Percentiles rank a stretch among this genome's conserved stretches.
These are phyloP conservation scores for Mrakia hoshinonis DNA, from an alignment of 768 basidiomycete genomes.

Conservation along the genomic window DNA sequence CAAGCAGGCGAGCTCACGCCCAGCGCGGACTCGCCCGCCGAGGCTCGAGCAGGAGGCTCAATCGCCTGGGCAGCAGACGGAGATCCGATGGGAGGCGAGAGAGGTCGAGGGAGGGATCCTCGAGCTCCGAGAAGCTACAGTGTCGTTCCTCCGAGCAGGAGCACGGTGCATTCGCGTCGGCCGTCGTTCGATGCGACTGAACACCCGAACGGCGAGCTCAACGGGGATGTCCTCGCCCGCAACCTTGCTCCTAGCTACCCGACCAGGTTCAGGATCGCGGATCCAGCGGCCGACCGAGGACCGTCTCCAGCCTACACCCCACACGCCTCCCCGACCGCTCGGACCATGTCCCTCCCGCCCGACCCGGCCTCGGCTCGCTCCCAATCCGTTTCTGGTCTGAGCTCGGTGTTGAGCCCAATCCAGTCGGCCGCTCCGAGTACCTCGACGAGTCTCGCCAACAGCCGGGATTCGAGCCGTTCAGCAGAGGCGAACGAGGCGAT, in stretches of 20 bases:
- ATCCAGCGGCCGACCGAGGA: conserved; percentile 29
- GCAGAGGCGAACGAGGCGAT: not conserved
- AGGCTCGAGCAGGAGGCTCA: not conserved
- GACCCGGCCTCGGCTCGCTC: not conserved
- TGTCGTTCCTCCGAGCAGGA: conserved; percentile 6
- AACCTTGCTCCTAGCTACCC: not conserved
- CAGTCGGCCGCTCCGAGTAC: conserved; percentile 15
- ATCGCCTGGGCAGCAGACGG: not conserved
- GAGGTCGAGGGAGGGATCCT: conserved; percentile 14
- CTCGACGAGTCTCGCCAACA: not conserved
- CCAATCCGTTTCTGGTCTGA: not conserved
- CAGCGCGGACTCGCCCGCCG: not conserved
- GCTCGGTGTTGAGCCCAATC: conserved; percentile 25
- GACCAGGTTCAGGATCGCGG: conserved; percentile 18
- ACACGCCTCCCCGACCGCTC: not conserved
- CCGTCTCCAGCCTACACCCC: conserved; percentile 40
- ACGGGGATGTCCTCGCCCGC: conserved; percentile 6
- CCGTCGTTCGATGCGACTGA: conserved; percentile 5
- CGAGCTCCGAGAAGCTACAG: not conserved
- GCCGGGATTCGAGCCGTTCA: conserved; percentile 15
- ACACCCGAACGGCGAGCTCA: not conserved
- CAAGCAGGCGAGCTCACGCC: not conserved
- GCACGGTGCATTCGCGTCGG: conserved; percentile 12
- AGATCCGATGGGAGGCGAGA: not conserved
- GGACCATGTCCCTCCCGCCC: not conserved